Percentiles rank a stretch among this genome's conserved stretches.
Evolutionary conservation across 2,329 filamentous ascomycete species (phyloP).

Genomic region (Aureobasidium sp.): DNA sequence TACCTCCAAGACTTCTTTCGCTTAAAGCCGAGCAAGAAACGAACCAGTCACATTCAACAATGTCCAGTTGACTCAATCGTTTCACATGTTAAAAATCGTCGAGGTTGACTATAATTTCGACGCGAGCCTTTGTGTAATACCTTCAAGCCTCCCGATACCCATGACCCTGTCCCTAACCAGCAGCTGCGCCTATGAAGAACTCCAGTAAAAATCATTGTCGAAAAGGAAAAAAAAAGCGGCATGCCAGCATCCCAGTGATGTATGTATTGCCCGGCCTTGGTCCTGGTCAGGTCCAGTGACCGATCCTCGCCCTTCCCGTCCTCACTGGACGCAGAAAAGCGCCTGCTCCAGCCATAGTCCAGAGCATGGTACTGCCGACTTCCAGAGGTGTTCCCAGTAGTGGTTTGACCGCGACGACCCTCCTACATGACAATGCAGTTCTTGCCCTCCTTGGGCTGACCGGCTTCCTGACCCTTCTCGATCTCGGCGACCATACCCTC

Average conservation of each 20-base stretch:
- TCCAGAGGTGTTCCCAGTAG: not conserved
- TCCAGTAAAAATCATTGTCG: not conserved
- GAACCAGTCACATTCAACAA: no score
- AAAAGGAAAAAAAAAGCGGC: not conserved
- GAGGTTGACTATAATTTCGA: not conserved
- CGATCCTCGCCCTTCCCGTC: not conserved
- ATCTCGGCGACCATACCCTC: constrained; percentile 91
- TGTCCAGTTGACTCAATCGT: not conserved
- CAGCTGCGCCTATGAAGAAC: not conserved
- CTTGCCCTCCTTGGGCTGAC: constrained; percentile 69
- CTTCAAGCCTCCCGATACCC: not conserved
- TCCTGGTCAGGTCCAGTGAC: not conserved
- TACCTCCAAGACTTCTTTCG: not conserved
- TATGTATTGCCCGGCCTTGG: not conserved
- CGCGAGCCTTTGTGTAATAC: not conserved
- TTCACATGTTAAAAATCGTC: not conserved
- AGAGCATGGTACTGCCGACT: not conserved
- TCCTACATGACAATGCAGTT: constrained; percentile 83
- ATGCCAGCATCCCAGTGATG: not conserved
- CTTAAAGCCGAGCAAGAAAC: not conserved
- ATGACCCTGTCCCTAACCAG: not conserved
- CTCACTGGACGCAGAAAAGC: not conserved
- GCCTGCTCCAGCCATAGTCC: not conserved
- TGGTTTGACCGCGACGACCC: not conserved
- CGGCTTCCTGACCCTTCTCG: constrained; percentile 79